Evolutionary conservation across 2,329 filamentous ascomycete species (phyloP), one percentile per base, ranked within the genome.

Genomic region (Tolypocladium cylindrosporum): DNA sequence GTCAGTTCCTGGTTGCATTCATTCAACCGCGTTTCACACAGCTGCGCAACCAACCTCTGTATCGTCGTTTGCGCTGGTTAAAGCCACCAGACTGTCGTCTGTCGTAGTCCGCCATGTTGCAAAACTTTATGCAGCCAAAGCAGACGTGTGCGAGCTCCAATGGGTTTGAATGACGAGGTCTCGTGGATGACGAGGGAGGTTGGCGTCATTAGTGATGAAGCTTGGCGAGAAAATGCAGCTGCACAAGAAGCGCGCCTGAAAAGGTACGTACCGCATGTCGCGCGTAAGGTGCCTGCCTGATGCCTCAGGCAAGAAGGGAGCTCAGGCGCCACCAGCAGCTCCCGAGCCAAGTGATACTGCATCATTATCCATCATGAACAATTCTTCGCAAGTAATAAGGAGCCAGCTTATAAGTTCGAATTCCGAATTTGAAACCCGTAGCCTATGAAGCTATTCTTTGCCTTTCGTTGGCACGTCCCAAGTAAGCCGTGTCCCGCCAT

Each of bases 31-130:
- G 27, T 39, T 27, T 11, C 21, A 31, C 27, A 36, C 16, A 51
- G 51, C n/a, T 34, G 36, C 42, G 42, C 27, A 19, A 65, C 77
- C 64, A 71, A 92, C 91, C 91, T 89, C 89, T 82, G 69, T 86
- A 88, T 69, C 91, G 83, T 67, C 88, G 82, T 76, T 95, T 96
- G 71, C 88, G 85, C 66, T 83, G 84, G 71, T 85, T 78, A 67
- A 80, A 74, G 60, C 82, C 73, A 42, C 79, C 75, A 16, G 70
- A 67, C 41, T 77, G 80, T 69, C 86, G 74, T 62, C 80, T 76
- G 62, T 84, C 81, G 71, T 82, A 77, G 65, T 85, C 82, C 53
- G 78, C 78, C 82, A 85, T 74, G 56, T 6, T 36, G 10, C 31
- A 36, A 36, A 10, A 19, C 48, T 51, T 9, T 36, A 2, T 51